Evolutionary conservation across 108 stramenopile species (phyloP), one percentile per base, ranked within the genome.

Genomic region (Schizochytrium sp.): DNA sequence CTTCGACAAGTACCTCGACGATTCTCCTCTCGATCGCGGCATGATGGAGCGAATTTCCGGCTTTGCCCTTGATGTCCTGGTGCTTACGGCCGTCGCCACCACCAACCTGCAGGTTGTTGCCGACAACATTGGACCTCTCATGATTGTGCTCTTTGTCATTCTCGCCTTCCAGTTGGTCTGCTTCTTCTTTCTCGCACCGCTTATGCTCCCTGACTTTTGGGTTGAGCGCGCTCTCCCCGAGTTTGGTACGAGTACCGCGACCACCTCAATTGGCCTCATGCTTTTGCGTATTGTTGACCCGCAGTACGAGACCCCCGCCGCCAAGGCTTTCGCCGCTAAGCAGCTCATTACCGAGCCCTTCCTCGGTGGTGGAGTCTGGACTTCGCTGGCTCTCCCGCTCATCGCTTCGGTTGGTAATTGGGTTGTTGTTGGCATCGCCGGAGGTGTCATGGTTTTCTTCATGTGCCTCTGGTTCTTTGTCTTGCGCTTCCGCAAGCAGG

Each of bases 171-270:
- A 83, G 76, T 5, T 83, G 6, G 45, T 34, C 76, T 47, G 48
- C 45, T 83, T 83, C 51, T 83, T 83, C 51, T 8, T 83, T 3
- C 51, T 83, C 14, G 76, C 76, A 34, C 76, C 76, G n/a, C 45
- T 83, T 1, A 83, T 83, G 76, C 76, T 83, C 76, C 76, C 76
- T 14, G 51, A 83, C 76, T 83, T 53, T 53, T 83, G 76, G 76
- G 45, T 83, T 5, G 76, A 83, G 76, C 76, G 76, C 28, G 76
- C 48, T 23, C 45, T 83, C 51, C 48, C 76, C 45, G 76, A 83
- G 76, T 53, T 83, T 83, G 76, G 76, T 16, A 83, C 45, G 6
- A 53, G 48, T 53, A 83, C 51, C 25, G 76, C 48, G 3, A 83
- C 76, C 51, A 83, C 76, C 51, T 47, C 76, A 0, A 83, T 53